These are phyloP conservation scores for Irpex rosettiformis DNA, from an alignment of 1,284 basidiomycete species.

Conservation along the genomic window DNA sequence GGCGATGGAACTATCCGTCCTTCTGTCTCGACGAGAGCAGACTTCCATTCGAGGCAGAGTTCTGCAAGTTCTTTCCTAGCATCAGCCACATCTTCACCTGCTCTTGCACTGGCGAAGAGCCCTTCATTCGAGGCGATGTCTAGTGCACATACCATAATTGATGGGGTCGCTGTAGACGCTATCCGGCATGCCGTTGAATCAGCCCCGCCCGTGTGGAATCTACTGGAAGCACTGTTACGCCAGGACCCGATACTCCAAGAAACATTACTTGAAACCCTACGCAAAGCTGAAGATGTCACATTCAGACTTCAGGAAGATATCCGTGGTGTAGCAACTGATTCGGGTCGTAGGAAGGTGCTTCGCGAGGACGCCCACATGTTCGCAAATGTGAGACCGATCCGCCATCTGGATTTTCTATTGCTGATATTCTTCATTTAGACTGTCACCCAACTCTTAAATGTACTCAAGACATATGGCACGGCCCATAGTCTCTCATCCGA, in stretches of 20 bases:
- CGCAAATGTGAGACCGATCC: conserved; percentile 50
- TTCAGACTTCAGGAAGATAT: conserved; percentile 53
- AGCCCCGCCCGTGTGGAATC: conserved; percentile 70
- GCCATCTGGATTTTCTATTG: neutral
- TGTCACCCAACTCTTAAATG: conserved; percentile 64
- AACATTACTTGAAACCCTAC: conserved; percentile 48
- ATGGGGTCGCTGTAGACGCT: conserved; percentile 66
- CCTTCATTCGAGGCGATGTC: conserved; percentile 42
- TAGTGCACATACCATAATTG: conserved; percentile 55
- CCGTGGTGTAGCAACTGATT: conserved; percentile 42
- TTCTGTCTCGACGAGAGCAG: conserved; percentile 16
- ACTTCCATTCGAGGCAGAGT: conserved; percentile 50
- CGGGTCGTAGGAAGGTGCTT: conserved; percentile 51
- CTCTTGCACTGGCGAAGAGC: conserved; percentile 19
- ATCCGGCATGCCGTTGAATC: conserved; percentile 65
- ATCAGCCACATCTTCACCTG: conserved; percentile 32
- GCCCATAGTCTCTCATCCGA: conserved; percentile 51
- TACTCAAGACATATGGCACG: conserved; percentile 57
- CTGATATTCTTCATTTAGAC: conserved; percentile 37
- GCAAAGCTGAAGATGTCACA: conserved; percentile 56
- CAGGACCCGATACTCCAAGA: conserved; percentile 37
- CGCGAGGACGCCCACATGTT: conserved; percentile 72
- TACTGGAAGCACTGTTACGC: conserved; percentile 58
- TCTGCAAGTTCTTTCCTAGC: conserved; percentile 53
- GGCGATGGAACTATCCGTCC: conserved; percentile 15